Percentiles rank a stretch among this genome's conserved stretches.
These are phyloP conservation scores for Leishmania martiniquensis DNA, from an alignment of 208 protist genomes.

Conservation along the genomic window DNA sequence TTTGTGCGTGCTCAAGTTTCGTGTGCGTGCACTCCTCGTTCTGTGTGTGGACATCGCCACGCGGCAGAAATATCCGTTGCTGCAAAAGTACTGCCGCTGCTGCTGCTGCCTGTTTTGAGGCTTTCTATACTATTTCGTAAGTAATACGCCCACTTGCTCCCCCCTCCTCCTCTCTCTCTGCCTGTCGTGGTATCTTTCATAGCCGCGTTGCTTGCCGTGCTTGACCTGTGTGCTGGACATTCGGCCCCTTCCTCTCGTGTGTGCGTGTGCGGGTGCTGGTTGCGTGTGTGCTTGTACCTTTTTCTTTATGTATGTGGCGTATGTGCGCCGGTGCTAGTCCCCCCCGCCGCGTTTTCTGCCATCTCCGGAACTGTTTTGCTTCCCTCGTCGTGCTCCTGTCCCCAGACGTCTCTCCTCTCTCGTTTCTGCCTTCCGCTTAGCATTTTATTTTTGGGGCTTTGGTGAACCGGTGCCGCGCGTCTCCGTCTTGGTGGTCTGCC, in stretches of 20 bases:
- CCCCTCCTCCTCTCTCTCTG: not conserved
- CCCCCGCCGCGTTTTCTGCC: not conserved
- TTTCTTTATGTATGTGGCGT: not conserved
- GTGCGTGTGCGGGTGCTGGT: not conserved
- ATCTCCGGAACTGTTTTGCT: not conserved
- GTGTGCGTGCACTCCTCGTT: not conserved
- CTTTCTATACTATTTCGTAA: not conserved
- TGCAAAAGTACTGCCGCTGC: not conserved
- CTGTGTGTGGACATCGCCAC: conserved; percentile 9
- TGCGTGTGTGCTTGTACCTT: not conserved
- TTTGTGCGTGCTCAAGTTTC: not conserved
- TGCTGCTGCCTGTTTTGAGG: not conserved
- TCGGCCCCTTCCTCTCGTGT: not conserved
- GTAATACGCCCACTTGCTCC: not conserved
- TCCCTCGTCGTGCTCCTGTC: not conserved
- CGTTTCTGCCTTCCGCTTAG: not conserved
- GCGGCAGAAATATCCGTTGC: not conserved
- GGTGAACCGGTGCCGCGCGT: not conserved
- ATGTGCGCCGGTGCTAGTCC: too few species aligned
- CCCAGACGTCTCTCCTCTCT: not conserved
- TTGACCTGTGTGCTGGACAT: not conserved
- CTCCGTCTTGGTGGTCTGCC: not conserved
- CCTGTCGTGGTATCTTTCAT: not conserved
- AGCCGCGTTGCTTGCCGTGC: not conserved
- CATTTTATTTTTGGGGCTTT: not conserved